These are phyloP conservation scores for Stentor coeruleus DNA, from an alignment of 73 alveolate genomes.

Conservation along the genomic window DNA sequence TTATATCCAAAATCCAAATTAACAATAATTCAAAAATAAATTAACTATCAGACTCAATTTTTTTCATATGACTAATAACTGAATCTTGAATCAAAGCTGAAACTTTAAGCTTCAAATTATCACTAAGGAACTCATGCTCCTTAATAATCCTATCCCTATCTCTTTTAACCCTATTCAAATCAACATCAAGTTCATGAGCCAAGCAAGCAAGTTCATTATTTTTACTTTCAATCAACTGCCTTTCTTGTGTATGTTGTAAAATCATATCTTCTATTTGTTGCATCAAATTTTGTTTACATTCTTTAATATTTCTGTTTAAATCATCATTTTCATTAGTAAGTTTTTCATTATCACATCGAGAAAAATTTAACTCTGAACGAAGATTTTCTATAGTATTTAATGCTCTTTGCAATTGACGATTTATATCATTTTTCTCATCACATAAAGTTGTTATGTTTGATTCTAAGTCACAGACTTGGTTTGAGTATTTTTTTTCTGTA, in stretches of 20 bases:
- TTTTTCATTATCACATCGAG: background rate
- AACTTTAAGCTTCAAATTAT: background rate
- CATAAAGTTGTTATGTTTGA: background rate
- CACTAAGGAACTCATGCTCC: background rate
- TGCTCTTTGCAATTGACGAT: background rate
- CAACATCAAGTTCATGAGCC: background rate
- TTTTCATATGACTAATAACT: constrained; percentile 14
- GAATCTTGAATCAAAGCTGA: background rate
- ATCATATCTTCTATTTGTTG: constrained; percentile 12
- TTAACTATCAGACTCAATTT: too few species aligned
- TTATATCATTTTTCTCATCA: constrained; percentile 10
- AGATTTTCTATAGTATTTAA: background rate
- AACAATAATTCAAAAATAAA: too few species aligned
- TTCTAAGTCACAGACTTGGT: background rate
- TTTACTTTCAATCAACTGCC: background rate
- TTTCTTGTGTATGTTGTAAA: background rate
- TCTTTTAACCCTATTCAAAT: background rate
- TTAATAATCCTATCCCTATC: background rate
- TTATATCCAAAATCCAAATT: too few species aligned
- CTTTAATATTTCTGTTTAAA: background rate
- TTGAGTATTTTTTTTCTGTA: background rate
- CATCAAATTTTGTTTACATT: constrained; percentile 3
- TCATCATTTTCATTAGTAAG: background rate
- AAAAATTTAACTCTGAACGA: background rate
- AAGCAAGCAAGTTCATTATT: background rate